Base-by-base conservation (phyloP, 441 rosid genomes). In the Macaranga tanarius region DNA sequence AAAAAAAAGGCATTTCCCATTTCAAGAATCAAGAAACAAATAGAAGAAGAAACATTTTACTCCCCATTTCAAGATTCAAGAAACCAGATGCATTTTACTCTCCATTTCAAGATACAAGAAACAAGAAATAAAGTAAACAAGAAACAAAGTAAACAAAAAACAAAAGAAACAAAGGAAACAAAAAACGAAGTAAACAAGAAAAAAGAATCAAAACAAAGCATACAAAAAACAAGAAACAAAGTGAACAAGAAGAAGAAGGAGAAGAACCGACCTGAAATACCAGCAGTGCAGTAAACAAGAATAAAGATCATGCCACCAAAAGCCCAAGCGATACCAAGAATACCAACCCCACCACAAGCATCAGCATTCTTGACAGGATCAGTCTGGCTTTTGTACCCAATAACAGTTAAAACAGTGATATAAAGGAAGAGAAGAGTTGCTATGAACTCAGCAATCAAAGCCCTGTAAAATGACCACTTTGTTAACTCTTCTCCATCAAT, bases 261-360 rank as follows among this genome's bases (percentile, higher is more conserved):
- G 16, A 13, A 28, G 31, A 34, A 74, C 59, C 0, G 11, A 89
- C 98, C 97, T 38, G 98, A 93, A 78, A 93, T 93, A 22, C 98
- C 97, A 45, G 97, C 97, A 26, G 93, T 93, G 89, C 98, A 93
- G 85, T 93, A 93, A 60, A 93, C 98, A 56, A 91, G 98, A 66
- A 92, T 63, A 63, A 90, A 92, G 84, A 92, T 91, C 98, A 88
- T 93, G 82, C 98, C 97, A 77, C 98, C 98, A 50, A 91, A 91
- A 69, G 97, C 89, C 98, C 98, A 93, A 11, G 97, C 96, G 44
- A 91, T 90, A 1, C 98, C 96, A 7, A 93, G 95, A 66, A 86
- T n/a, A 12, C 97, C 98, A 60, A 93, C 97, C 0, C 97, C 92
- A 19, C 79, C 84, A 60, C 98, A 93, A 45, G 85, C 65, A 73